Conservation (phyloP, 805 yeast genomes). For the Monosporozyma solicola region DNA sequence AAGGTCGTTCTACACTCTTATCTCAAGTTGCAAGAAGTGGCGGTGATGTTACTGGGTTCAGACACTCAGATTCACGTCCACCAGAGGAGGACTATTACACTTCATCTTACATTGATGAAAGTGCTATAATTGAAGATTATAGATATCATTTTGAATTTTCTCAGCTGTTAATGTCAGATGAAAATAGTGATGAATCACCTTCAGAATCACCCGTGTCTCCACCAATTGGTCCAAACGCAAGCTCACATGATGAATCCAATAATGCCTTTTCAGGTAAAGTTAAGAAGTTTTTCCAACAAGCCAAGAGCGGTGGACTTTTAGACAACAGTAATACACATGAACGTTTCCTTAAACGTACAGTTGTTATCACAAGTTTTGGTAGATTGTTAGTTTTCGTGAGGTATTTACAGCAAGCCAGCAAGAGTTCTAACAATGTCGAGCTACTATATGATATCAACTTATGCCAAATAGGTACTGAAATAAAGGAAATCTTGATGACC, state of each 20-base stretch:
- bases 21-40: slow-evolving; percentile 40
- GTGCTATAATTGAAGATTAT: slow-evolving; percentile 13
- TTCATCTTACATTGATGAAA: slow-evolving; percentile 14
- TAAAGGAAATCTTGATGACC: slow-evolving; percentile 52
- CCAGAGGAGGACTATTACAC: slow-evolving; percentile 28
- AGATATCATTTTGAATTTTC: slow-evolving; percentile 9
- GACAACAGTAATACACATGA: slow-evolving; percentile 4
- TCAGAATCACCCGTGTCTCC: neutral
- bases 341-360: slow-evolving; percentile 37
- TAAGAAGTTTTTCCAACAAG: slow-evolving; percentile 23
- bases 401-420: slow-evolving; percentile 20
- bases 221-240: neutral
- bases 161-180: slow-evolving; percentile 4
- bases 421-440: slow-evolving; percentile 23
- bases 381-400: slow-evolving; percentile 46
- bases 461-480: slow-evolving; percentile 41
- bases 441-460: slow-evolving; percentile 47
- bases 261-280: slow-evolving; percentile 18
- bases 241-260: neutral
- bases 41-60: slow-evolving; percentile 35
- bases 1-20: slow-evolving; percentile 31
- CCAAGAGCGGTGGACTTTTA: slow-evolving; percentile 15
- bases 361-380: slow-evolving; percentile 55
- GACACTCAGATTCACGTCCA: slow-evolving; percentile 25
- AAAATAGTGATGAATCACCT: neutral